Base-by-base conservation (phyloP, 305 asterid species). In the Vinca major region DNA sequence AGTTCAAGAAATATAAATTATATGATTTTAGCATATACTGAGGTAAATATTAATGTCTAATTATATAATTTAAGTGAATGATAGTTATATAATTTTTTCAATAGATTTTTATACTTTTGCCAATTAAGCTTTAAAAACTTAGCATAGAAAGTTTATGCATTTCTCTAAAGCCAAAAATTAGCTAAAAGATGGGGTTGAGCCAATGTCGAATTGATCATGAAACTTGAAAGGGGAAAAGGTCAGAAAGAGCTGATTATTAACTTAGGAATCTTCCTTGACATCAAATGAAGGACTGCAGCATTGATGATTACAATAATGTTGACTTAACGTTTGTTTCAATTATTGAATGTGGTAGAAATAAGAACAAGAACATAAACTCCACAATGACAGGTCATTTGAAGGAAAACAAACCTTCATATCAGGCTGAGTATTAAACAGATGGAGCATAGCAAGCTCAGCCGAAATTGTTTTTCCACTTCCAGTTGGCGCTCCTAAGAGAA, bases 401-500 rank as follows among this genome's bases (percentile, higher is more conserved):
- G 45, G 54, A 65, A 45, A 45, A 45, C 49, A 53, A 71, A 86
- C 99, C 96, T 93, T 93, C 99, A 91, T 86, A 86, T 93, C 96
- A 69, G 99, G 97, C 79, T 89, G 93, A 66, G 95, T 84, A 68
- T 83, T 86, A 68, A 91, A 91, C 65, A 93, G 82, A 82, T 91
- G 96, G 66, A 93, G 96, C 96, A 93, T 89, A 73, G 99, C 97
- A 83, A 93, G 97, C 86, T 93, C 99, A 49, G 99, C 99, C 53
- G 99, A 91, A 79, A 93, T 93, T 44, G 99, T 93, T 86, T 91
- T 93, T 71, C 99, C 99, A 88, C 99, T 93, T 73, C 97, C 97
- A 55, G 97, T 93, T 1, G 99, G 97, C 77, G 97, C 97, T 82
- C 99, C 99, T 54, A 91, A 86, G 71, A 93, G 99, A 77, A 91